Evolutionary conservation across 192 early-diverging fungal species (phyloP).

Genomic region (Coemansia sp.): DNA sequence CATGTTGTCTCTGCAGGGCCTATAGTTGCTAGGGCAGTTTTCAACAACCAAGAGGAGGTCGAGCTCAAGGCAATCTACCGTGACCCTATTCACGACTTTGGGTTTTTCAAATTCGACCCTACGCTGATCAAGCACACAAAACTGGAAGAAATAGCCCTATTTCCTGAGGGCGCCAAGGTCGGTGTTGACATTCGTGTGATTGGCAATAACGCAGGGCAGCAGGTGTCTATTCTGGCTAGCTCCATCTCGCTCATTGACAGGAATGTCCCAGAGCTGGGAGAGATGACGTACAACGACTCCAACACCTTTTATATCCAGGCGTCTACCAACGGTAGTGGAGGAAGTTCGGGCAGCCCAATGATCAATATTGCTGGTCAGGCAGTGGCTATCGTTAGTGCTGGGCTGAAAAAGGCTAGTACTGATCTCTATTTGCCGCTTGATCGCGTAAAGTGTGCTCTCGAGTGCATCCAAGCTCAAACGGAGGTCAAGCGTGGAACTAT

Average conservation of each 20-base stretch:
- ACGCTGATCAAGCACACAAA: conserved; percentile 67
- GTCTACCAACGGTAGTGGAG: conserved; percentile 70
- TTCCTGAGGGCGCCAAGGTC: conserved; percentile 66
- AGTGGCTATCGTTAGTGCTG: conserved; percentile 72
- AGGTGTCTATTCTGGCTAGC: conserved; percentile 72
- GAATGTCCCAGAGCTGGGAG: conserved; percentile 68
- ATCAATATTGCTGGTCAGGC: conserved; percentile 75
- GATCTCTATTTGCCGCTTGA: conserved; percentile 77
- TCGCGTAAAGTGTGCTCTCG: conserved; percentile 65
- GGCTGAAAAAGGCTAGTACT: conserved; percentile 65
- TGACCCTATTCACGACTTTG: conserved; percentile 85
- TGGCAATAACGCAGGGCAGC: conserved; percentile 79
- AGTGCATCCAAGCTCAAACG: conserved; percentile 56
- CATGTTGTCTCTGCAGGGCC: conserved; percentile 77
- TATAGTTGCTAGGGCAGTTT: conserved; percentile 69
- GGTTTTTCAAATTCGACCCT: conserved; percentile 74
- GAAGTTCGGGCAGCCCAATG: conserved; percentile 76
- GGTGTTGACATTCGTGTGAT: conserved; percentile 77
- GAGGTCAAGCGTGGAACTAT: conserved; percentile 71
- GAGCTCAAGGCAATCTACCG: conserved; percentile 70
- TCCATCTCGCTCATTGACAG: conserved; percentile 73
- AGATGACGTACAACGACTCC: conserved; percentile 71
- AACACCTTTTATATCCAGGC: conserved; percentile 84
- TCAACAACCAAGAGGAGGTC: conserved; percentile 76
- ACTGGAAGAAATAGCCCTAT: conserved; percentile 63